Conservation (phyloP, 1,284 basidiomycete species). For the Cryptococcus sp. region DNA sequence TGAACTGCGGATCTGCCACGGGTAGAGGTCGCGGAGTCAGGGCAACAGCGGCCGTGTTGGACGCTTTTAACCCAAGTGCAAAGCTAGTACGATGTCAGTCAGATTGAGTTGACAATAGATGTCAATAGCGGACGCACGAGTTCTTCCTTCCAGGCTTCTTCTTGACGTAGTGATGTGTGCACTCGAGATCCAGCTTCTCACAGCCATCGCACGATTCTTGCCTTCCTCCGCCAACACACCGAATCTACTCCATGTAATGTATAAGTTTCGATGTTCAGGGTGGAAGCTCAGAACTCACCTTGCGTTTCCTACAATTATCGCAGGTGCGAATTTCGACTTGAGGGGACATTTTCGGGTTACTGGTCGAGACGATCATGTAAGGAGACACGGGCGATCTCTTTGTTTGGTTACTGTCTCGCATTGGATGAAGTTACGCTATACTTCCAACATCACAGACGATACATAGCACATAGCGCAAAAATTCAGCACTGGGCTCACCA, state of each 20-base stretch:
- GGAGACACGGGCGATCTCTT: too few relatives aligned
- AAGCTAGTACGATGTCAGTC: too few relatives aligned
- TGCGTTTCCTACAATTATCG: slow-evolving; percentile 46
- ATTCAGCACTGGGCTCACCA: too few relatives aligned
- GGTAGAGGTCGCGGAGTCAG: not conserved
- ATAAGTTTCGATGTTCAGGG: not conserved
- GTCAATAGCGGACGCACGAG: slow-evolving; percentile 27
- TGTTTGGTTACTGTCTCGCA: too few relatives aligned
- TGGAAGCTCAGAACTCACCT: slow-evolving; percentile 27
- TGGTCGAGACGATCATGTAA: too few relatives aligned
- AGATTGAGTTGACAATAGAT: too few relatives aligned
- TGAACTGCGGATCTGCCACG: not conserved
- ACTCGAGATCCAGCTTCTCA: slow-evolving; percentile 40
- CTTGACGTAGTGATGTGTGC: slow-evolving; percentile 46
- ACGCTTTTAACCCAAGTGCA: too few relatives aligned
- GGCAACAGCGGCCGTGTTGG: too few relatives aligned
- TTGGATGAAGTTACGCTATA: too few relatives aligned
- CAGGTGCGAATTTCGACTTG: slow-evolving; percentile 26
- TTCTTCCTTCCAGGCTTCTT: slow-evolving; percentile 51
- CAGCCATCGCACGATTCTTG: slow-evolving; percentile 43
- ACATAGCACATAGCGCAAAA: too few relatives aligned
- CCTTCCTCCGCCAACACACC: slow-evolving; percentile 31
- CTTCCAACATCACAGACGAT: too few relatives aligned
- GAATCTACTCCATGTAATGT: slow-evolving; percentile 30
- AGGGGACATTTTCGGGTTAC: too few relatives aligned